Conservation (phyloP, 352 stramenopile genomes). For the Phytopythium delawarense region DNA sequence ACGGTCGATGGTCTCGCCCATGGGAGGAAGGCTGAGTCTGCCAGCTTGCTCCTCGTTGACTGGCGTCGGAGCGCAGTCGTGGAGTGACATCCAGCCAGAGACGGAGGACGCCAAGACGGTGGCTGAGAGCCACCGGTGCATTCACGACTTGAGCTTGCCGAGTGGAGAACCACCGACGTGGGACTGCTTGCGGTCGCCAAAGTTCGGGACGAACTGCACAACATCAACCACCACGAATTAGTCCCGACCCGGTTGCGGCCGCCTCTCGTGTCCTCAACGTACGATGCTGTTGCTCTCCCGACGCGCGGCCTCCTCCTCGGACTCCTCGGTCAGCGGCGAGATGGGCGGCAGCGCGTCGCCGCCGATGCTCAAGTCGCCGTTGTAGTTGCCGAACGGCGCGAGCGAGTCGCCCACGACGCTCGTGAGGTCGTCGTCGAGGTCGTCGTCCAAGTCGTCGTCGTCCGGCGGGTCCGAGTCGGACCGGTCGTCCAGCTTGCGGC, state of each 20-base stretch:
- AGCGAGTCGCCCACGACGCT: neutral
- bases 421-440: constrained; percentile 28
- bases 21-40: too few species aligned
- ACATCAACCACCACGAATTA: neutral
- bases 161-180: neutral
- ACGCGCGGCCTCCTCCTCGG: constrained; percentile 56
- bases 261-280: neutral
- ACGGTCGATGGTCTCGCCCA: too few species aligned
- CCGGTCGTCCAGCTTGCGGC: constrained; percentile 31
- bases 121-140: neutral
- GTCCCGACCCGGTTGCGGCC: neutral
- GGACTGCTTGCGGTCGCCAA: neutral
- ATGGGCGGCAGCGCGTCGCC: constrained; percentile 10
- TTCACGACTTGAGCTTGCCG: neutral
- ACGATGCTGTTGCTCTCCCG: constrained; percentile 56
- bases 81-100: too few species aligned
- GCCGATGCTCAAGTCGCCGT: constrained; percentile 6
- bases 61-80: neutral
- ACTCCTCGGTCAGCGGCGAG: constrained; percentile 46
- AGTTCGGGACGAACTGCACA: neutral
- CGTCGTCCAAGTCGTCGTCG: constrained; percentile 45
- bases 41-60: neutral
- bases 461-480: constrained; percentile 26
- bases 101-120: neutral
- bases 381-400: constrained; percentile 7